Percentiles rank a stretch among this genome's conserved stretches.
phyloP scores from a whole-genome alignment of 345 rosid genomes.

The Litchi chinensis region DNA sequence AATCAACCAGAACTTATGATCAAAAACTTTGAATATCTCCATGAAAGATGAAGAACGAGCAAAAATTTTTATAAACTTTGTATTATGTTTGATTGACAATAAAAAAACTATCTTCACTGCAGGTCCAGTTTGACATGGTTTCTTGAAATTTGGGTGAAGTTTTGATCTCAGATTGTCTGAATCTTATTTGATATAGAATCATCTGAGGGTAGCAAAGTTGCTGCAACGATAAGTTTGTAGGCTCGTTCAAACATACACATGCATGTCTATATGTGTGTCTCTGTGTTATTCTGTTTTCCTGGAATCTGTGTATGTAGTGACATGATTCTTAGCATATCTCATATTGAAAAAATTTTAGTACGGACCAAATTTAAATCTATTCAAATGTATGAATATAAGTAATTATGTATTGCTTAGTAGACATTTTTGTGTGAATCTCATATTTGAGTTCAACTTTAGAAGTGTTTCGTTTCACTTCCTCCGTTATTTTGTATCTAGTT shows the following conservation, averaged over 20 bases:
- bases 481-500: background rate
- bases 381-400: background rate
- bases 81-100: background rate
- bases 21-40: background rate
- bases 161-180: background rate
- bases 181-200: background rate
- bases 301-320: background rate
- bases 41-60: background rate
- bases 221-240: background rate
- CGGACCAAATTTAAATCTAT: background rate
- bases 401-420: background rate
- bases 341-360: background rate
- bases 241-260: background rate
- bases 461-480: background rate
- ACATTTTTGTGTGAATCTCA: background rate
- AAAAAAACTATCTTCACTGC: background rate
- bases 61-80: background rate
- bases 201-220: background rate
- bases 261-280: background rate
- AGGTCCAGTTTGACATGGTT: background rate
- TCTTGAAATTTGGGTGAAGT: background rate
- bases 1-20: background rate
- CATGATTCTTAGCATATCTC: background rate
- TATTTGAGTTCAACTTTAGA: background rate
- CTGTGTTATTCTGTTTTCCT: background rate